Evolutionary conservation across 2,329 filamentous ascomycete species (phyloP), one percentile per base, ranked within the genome.

Genomic region (Colletotrichum destructivum): DNA sequence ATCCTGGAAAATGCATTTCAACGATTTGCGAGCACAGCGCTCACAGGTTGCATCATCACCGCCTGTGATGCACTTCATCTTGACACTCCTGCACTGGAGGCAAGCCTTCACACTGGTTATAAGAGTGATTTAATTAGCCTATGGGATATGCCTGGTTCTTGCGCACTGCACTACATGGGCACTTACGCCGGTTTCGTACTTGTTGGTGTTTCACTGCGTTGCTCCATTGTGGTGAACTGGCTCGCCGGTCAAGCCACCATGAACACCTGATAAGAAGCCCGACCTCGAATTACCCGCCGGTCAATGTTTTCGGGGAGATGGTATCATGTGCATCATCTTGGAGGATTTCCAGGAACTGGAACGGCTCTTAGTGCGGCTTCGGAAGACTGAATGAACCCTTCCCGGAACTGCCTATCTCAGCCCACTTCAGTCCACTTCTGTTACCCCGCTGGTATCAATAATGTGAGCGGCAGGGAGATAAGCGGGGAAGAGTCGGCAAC

Each of bases 1-100:
- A 60, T 81, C 76, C 66, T 80, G 78, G 66, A 81, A 83, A 7
- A 82, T 74, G 67, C 82, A 84, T 7, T 79, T 77, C 6, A 83
- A 70, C 2, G 79, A 79, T 66, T 83, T 82, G 31, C 81, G 77
- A 15, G 72, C 73, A 70, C 82, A 84, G 8, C 82, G 79, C 52
- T 81, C 79, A 66, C 82, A 84, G 18, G 62, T 77, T 8, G 74
- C 66, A n/a, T 69, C 74, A 40, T 71, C 72, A 18, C 65, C 68
- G 18, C 73, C 75, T 9, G 76, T 69, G 16, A 73, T 74, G 66
- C 82, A 84, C 66, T 80, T 83, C 79, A 83, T 81, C 73, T 84
- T 84, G 18, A 83, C 79, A 23, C 75, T 80, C 54, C 82, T 77
- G 66, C 82, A 84, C 69, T 77, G 73, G 11, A 82, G 76, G 69